Percentiles rank a stretch among this genome's conserved stretches.
Evolutionary conservation across 768 basidiomycete species (phyloP).

Genomic region (Suillus decipiens): DNA sequence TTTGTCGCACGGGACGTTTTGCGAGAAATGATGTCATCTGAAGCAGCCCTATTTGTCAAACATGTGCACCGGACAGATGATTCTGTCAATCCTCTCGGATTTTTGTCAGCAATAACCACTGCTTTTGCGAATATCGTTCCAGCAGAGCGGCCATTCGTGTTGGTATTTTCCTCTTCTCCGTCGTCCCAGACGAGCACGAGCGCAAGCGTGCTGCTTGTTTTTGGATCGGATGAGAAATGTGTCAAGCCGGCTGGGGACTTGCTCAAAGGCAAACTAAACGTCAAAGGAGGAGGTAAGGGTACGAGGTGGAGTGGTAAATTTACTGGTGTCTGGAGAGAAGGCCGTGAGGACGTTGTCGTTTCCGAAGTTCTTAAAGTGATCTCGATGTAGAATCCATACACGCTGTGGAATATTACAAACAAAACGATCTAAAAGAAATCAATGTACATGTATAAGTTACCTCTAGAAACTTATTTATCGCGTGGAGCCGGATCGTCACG

Average conservation of each 20-base stretch:
- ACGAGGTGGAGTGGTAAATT: slow-evolving; percentile 76
- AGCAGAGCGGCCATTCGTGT: slow-evolving; percentile 37
- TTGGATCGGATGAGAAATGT: slow-evolving; percentile 59
- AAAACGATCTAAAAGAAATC: slow-evolving; percentile 6
- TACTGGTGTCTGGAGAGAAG: slow-evolving; percentile 41
- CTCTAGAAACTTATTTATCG: slow-evolving; percentile 9
- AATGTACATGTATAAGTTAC: slow-evolving; percentile 7
- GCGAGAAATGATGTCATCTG: slow-evolving; percentile 33
- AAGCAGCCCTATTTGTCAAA: slow-evolving; percentile 40
- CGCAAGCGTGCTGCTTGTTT: slow-evolving; percentile 56
- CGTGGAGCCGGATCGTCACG: slow-evolving; percentile 1
- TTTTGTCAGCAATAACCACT: slow-evolving; percentile 58
- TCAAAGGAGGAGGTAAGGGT: slow-evolving; percentile 83
- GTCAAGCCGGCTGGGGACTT: slow-evolving; percentile 62
- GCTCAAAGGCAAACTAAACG: slow-evolving; percentile 54
- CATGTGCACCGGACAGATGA: slow-evolving; percentile 66
- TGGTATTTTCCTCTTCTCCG: slow-evolving; percentile 65
- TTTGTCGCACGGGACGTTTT: slow-evolving; percentile 45
- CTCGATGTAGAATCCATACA: slow-evolving; percentile 12
- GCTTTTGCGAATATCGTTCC: slow-evolving; percentile 38
- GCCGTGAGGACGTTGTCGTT: slow-evolving; percentile 22
- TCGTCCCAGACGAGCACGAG: slow-evolving; percentile 52
- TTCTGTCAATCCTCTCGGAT: slow-evolving; percentile 54
- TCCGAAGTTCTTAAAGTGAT: slow-evolving; percentile 21
- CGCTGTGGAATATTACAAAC: slow-evolving; percentile 9